Base-by-base conservation (phyloP, 202 grass and related monocot species). In the Sporobolus alterniflorus region DNA sequence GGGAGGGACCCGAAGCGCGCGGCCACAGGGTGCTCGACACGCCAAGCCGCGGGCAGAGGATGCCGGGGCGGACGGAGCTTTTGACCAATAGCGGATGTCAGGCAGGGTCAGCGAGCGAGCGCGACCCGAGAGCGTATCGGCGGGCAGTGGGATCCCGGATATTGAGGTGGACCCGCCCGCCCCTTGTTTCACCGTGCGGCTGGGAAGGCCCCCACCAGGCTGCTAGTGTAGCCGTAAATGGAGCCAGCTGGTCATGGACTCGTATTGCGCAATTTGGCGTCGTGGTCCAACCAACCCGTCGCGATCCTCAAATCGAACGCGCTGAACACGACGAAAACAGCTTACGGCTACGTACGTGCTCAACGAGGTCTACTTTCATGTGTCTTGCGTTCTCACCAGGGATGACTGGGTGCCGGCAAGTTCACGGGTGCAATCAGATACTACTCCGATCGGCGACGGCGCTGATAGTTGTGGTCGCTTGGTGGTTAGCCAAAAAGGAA, bases 71-170 rank as follows among this genome's bases (percentile, higher is more conserved):
- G 7, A 24, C 5, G 64, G 71, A 76, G 17, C 54, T 89, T 85
- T 82, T 26, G 36, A 56, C 21, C 62, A 31, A 71, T 54, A 81
- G 68, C 76, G 64, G 82, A 72, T 85, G 76, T 76, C 40, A 28
- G n/a, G 29, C 40, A 28, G n/a, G 29, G 26, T 62, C 63, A 66
- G 30, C 30, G 60, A 63, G 26, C 59, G 21, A 52, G n/a, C 12
- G n/a, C 36, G 36, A 39, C 55, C 20, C 49, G 55, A 36, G 74
- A 36, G 74, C 74, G 65, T 61, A 77, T 71, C 82, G 17, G 28
- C 33, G 50, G 51, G 63, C 49, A 69, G 40, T 40, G 82, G 69
- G 64, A 84, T 83, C 80, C 67, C 68, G 31, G 49, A 61, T 79
- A 83, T 73, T 11, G 48, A 47, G 22, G 22, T 59, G 60, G 86